Evolutionary conservation across 2,329 filamentous ascomycete species (phyloP), one percentile per base, ranked within the genome.

Genomic region (Whalleya microplaca): DNA sequence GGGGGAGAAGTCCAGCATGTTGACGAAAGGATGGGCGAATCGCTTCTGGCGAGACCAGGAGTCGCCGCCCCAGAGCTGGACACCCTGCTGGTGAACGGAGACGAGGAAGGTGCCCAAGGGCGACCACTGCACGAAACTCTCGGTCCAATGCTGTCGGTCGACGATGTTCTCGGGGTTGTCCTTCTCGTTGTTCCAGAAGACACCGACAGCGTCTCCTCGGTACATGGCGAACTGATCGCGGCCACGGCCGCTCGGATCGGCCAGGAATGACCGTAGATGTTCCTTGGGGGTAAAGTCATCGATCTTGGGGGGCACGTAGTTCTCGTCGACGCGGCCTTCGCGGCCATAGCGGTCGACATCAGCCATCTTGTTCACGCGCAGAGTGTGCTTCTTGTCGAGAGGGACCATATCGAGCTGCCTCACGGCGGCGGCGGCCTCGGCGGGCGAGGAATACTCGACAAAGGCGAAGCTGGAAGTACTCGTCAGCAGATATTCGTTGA

Each of bases 181-280:
- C 76, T 90, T 94, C 78, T 96, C 95, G 81, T 96, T 96, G 80
- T 98, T 98, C 94, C 94, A 99, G 82, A 90, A 96, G 5, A 99
- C 90, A 57, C 92, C 93, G 40, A 99, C 95, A 61, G 88, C 89
- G 51, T 99, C 95, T 66, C 88, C 90, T 51, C 91, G 88, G 81
- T 90, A 97, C 85, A 98, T 92, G 73, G 91, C 91, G 69, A 98
- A 95, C 80, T 99, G 94, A 73, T 99, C 95, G 61, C 95, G 88
- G 64, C 92, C 92, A 65, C 92, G 92, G 51, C 82, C 85, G 53
- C 80, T 80, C 56, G 88, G 81, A 71, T 99, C 95, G 64, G 89
- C 90, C 68, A 99, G 81, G 88, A 92, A 99, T 74, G 91, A 98
- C 72, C 93, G 86, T 69, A 98, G 80, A 75, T 99, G 95, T 78